These are phyloP conservation scores for Fusarium sp. DNA, from an alignment of 2,329 filamentous ascomycete species.

Conservation along the genomic window DNA sequence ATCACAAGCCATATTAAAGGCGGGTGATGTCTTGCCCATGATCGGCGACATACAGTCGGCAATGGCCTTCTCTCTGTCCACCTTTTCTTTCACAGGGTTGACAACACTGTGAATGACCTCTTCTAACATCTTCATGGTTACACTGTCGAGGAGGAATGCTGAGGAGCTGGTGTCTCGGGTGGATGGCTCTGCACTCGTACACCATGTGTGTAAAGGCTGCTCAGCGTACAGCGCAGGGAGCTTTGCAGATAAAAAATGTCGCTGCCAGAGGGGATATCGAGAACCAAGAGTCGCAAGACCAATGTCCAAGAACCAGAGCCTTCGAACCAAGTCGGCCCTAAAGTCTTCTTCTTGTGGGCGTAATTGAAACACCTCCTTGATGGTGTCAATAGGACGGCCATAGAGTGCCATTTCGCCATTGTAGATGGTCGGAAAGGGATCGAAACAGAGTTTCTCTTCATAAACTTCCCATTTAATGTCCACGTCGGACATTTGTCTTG, in stretches of 20 bases:
- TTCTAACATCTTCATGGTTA: neutral
- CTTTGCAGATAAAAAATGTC: neutral
- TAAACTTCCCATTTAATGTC: neutral
- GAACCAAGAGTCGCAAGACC: neutral
- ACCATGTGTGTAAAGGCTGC: neutral
- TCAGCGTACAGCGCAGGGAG: neutral
- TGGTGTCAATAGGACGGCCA: neutral
- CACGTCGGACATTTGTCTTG: neutral
- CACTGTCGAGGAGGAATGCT: neutral
- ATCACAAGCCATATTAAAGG: neutral
- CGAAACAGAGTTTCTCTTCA: neutral
- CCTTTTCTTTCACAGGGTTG: neutral
- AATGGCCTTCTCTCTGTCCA: neutral
- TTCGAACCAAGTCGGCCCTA: neutral
- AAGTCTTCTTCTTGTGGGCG: neutral
- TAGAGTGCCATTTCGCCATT: neutral
- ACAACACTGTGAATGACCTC: neutral
- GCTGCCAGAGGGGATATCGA: neutral
- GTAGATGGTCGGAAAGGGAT: neutral
- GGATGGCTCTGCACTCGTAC: neutral
- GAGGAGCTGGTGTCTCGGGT: neutral
- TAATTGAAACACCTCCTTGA: neutral
- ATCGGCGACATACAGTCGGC: neutral
- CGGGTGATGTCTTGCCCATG: neutral
- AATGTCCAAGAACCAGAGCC: neutral